phyloP scores from a whole-genome alignment of 345 rosid species.

The Lumnitzera littorea region DNA sequence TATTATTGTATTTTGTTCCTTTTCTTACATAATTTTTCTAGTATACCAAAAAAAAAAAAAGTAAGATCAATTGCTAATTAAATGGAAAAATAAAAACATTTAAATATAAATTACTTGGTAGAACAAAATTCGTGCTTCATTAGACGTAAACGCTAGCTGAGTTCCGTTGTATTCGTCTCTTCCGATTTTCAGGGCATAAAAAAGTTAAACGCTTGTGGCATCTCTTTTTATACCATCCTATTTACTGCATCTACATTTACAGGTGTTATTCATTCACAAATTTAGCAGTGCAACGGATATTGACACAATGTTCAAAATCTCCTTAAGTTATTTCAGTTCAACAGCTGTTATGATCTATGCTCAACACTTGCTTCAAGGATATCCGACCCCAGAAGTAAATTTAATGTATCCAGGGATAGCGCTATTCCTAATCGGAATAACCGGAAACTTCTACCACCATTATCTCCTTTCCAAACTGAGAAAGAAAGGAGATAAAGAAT shows the following conservation, averaged over 20 bases:
- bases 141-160: too few species aligned
- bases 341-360: constrained; percentile 35
- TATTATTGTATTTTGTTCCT: too few species aligned
- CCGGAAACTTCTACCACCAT: constrained; percentile 81
- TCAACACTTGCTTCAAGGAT: constrained; percentile 32
- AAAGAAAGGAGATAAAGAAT: constrained; percentile 31
- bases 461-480: constrained; percentile 51
- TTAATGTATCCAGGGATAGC: constrained; percentile 30
- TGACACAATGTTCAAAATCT: constrained; percentile 23
- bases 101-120: too few species aligned
- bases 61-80: too few species aligned
- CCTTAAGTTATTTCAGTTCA: constrained; percentile 27
- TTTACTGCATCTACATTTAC: not conserved
- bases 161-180: too few species aligned
- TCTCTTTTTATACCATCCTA: too few species aligned
- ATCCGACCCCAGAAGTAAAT: constrained; percentile 33
- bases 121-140: too few species aligned
- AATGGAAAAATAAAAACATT: too few species aligned
- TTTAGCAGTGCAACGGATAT: constrained; percentile 46
- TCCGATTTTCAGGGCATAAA: too few species aligned
- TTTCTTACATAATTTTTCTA: too few species aligned
- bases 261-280: constrained; percentile 54
- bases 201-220: too few species aligned
- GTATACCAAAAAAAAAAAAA: too few species aligned
- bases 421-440: constrained; percentile 47